These are phyloP conservation scores for Phytophthora megakarya DNA, from an alignment of 352 stramenopile genomes.

Conservation along the genomic window DNA sequence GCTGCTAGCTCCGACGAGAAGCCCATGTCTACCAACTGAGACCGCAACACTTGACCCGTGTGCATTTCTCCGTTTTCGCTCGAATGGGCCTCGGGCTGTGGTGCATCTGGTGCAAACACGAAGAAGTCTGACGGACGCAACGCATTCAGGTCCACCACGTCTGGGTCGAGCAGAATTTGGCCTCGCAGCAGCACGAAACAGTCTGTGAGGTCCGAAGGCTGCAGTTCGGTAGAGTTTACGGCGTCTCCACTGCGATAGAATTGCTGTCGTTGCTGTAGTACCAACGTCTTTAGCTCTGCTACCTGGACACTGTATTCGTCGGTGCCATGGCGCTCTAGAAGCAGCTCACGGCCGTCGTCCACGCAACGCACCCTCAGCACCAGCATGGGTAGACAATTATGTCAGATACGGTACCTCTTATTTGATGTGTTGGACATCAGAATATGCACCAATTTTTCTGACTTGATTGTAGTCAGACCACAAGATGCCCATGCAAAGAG, in stretches of 20 bases:
- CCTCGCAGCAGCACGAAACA: conserved; percentile 61
- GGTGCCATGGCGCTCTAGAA: conserved; percentile 46
- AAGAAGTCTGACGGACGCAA: conserved; percentile 61
- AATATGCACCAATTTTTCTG: conserved; percentile 22
- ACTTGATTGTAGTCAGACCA: conserved; percentile 14
- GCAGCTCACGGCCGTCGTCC: conserved; percentile 58
- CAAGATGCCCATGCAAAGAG: neutral
- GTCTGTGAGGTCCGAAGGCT: conserved; percentile 21
- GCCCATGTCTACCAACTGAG: conserved; percentile 72
- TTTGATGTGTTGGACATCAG: conserved; percentile 12
- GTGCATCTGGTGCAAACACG: conserved; percentile 55
- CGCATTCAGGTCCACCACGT: conserved; percentile 64
- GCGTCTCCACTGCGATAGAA: conserved; percentile 2
- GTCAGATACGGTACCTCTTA: neutral
- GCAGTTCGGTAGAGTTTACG: neutral
- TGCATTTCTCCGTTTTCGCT: conserved; percentile 18
- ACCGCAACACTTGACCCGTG: conserved; percentile 7
- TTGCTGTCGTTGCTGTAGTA: conserved; percentile 41
- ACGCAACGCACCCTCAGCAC: conserved; percentile 59
- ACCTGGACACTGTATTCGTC: conserved; percentile 49
- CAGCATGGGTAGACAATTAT: conserved; percentile 17
- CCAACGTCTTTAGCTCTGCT: conserved; percentile 51
- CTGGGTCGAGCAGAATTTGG: conserved; percentile 59
- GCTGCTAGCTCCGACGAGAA: conserved; percentile 41
- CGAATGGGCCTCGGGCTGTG: neutral